Evolutionary conservation across 495 filamentous ascomycete genomes (phyloP).

Genomic region (Thozetella sp.): DNA sequence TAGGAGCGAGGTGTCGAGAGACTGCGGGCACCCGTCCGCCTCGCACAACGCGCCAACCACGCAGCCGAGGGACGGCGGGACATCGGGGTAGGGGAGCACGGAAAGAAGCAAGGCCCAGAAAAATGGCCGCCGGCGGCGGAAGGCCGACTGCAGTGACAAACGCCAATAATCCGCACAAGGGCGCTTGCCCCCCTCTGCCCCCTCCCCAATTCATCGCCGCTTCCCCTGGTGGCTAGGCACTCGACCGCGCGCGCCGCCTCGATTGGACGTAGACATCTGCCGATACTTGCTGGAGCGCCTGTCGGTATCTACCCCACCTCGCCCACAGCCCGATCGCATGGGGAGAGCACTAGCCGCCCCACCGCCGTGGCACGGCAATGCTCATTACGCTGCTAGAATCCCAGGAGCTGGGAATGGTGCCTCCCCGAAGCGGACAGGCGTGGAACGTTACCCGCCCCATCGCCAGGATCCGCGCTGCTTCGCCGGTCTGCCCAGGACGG

Average conservation of each 20-base stretch:
- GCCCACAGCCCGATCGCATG: not conserved
- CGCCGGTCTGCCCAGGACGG: not conserved
- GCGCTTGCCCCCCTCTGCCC: not conserved
- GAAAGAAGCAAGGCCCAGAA: too few species aligned
- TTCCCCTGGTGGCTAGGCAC: not conserved
- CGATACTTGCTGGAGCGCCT: not conserved
- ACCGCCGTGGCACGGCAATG: not conserved
- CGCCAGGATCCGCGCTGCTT: not conserved
- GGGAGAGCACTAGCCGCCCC: not conserved
- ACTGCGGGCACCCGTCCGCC: too few species aligned
- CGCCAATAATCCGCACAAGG: not conserved
- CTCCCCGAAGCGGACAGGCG: not conserved
- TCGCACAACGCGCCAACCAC: too few species aligned
- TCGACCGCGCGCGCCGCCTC: not conserved
- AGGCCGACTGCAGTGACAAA: too few species aligned
- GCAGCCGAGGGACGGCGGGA: too few species aligned
- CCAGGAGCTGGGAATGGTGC: not conserved
- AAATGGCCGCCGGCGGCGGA: too few species aligned
- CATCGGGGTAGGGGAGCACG: too few species aligned
- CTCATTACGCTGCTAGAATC: not conserved
- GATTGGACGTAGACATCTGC: conserved; percentile 3
- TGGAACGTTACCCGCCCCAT: not conserved
- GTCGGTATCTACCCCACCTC: not conserved
- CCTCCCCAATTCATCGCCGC: too few species aligned
- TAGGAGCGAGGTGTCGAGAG: too few species aligned